Evolutionary conservation across 1,139 yeast genomes (phyloP).

Genomic region (Protomyces pachydermus): DNA sequence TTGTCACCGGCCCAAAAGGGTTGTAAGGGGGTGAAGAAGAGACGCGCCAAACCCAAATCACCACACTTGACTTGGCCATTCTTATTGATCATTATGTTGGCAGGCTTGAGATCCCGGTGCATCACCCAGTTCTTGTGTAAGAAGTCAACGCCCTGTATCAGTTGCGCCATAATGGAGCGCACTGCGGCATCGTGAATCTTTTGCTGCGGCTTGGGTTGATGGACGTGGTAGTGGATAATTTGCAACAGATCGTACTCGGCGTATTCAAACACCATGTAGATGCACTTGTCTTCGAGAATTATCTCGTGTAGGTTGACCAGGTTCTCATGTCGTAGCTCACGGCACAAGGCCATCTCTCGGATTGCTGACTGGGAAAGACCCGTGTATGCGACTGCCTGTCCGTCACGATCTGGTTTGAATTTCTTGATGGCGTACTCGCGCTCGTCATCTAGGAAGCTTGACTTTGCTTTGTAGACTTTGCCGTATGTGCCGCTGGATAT

Average conservation of each 20-base stretch:
- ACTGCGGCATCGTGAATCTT: conserved; percentile 71
- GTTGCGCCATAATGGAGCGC: conserved; percentile 85
- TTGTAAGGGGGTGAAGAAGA: conserved; percentile 83
- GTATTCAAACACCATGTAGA: conserved; percentile 90
- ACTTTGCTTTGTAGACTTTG: conserved; percentile 78
- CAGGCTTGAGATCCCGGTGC: conserved; percentile 94
- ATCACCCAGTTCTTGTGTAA: conserved; percentile 93
- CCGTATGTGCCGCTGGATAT: conserved; percentile 99
- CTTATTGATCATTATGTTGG: conserved; percentile 91
- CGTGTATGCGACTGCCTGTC: conserved; percentile 81
- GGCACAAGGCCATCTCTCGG: conserved; percentile 79
- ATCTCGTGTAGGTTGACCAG: conserved; percentile 76
- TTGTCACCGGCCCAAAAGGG: conserved; percentile 90
- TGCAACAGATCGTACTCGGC: conserved; percentile 85
- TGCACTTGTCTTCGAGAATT: conserved; percentile 81
- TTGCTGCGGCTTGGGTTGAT: conserved; percentile 88
- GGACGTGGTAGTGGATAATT: conserved; percentile 13
- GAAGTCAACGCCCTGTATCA: conserved; percentile 82
- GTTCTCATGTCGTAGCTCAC: conserved; percentile 77
- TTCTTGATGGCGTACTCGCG: conserved; percentile 71
- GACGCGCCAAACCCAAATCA: conserved; percentile 88
- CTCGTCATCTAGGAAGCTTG: conserved; percentile 21
- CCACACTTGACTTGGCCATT: conserved; percentile 86
- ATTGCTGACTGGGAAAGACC: conserved; percentile 96
- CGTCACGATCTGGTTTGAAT: conserved; percentile 90